Percentiles rank a stretch among this genome's conserved stretches.
These are phyloP conservation scores for Penium margaritaceum DNA, from an alignment of 139 green algal species.

Conservation along the genomic window DNA sequence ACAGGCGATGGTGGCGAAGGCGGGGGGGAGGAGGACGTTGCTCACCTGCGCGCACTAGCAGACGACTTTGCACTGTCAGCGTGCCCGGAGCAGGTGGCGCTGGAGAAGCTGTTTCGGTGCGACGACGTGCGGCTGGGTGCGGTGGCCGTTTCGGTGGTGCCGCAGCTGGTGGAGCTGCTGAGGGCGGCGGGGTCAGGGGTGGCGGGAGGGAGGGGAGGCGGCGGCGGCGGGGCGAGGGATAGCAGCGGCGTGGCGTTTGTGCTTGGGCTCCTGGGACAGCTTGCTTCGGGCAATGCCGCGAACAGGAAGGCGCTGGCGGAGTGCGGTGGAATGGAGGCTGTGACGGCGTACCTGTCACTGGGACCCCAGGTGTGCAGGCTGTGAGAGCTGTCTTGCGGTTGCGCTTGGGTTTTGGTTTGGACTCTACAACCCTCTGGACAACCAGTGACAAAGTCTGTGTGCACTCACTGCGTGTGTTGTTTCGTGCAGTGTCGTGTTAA, in stretches of 20 bases:
- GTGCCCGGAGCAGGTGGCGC: slow-evolving; percentile 26
- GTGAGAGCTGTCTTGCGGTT: too few species aligned
- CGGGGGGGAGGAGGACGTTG: slow-evolving; percentile 15
- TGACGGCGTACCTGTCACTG: slow-evolving; percentile 39
- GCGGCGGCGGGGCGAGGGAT: too few species aligned
- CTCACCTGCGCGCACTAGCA: slow-evolving; percentile 22
- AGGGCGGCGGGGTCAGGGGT: too few species aligned
- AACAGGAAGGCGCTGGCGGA: slow-evolving; percentile 32
- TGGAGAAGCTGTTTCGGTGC: slow-evolving; percentile 35
- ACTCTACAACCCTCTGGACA: too few species aligned
- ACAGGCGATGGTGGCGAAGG: too few species aligned
- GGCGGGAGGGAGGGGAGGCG: too few species aligned
- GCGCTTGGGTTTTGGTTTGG: too few species aligned
- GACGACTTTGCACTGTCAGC: slow-evolving; percentile 25
- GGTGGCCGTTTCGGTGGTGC: slow-evolving; percentile 3
- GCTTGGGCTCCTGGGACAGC: slow-evolving; percentile 25
- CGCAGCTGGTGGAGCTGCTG: slow-evolving; percentile 21
- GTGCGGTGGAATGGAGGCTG: slow-evolving; percentile 11
- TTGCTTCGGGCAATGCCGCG: slow-evolving; percentile 15
- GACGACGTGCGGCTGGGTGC: slow-evolving; percentile 20
- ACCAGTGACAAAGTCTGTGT: too few species aligned
- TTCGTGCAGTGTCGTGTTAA: too few species aligned
- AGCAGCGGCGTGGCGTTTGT: slow-evolving; percentile 8
- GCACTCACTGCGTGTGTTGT: too few species aligned
- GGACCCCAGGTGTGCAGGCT: slow-evolving; percentile 25